phyloP scores from a whole-genome alignment of 202 grass and related monocot species.

The Miscanthus sacchariflorus region DNA sequence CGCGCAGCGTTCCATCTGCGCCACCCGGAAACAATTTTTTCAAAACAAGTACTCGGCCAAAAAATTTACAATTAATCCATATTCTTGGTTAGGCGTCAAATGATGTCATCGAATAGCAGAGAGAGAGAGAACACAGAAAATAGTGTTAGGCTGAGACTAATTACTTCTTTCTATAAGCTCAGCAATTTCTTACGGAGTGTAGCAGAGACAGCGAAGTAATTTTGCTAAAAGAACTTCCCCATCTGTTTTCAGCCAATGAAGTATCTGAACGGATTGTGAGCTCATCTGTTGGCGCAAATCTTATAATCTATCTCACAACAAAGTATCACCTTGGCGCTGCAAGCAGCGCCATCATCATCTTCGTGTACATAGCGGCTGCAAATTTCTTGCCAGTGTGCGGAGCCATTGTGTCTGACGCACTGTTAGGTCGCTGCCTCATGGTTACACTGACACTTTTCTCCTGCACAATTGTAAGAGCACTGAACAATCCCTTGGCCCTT shows the following conservation, averaged over 20 bases:
- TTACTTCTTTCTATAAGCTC: neutral
- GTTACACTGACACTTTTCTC: constrained; percentile 39
- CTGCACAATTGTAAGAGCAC: constrained; percentile 39
- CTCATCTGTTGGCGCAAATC: constrained; percentile 25
- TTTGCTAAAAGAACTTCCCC: neutral
- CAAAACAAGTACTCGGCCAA: neutral
- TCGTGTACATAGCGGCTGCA: constrained; percentile 32
- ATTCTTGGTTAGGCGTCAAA: neutral
- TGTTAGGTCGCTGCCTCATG: constrained; percentile 40
- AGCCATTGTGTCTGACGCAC: constrained; percentile 40
- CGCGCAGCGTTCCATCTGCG: neutral
- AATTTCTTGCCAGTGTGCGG: constrained; percentile 44
- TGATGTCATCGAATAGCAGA: neutral
- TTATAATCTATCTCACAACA: constrained; percentile 47
- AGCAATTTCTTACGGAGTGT: neutral
- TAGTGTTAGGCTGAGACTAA: neutral
- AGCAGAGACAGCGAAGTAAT: too few relatives aligned
- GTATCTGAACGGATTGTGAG: constrained; percentile 40
- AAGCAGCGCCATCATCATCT: constrained; percentile 47
- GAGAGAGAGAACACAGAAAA: too few relatives aligned
- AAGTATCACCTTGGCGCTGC: constrained; percentile 46
- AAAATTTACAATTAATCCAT: neutral
- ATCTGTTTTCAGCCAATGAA: constrained; percentile 46
- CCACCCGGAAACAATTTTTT: neutral
- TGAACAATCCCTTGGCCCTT: neutral